phyloP scores from a whole-genome alignment of 257 asterid genomes.

The Solanum chiquidenum region DNA sequence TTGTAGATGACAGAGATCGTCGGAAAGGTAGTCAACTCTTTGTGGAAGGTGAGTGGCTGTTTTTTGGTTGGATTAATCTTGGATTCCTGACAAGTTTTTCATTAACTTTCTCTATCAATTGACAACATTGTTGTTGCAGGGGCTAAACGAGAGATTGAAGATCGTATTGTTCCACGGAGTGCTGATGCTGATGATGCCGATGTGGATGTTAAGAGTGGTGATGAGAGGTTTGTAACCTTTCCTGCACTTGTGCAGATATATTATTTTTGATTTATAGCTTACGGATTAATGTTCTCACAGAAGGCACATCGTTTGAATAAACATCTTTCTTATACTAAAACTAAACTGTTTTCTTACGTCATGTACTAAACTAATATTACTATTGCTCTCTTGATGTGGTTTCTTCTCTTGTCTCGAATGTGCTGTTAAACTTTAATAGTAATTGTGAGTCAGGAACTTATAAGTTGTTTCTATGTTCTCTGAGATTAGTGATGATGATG shows the following conservation, averaged over 20 bases:
- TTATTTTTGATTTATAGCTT: neutral
- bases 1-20: slow-evolving; percentile 86
- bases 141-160: slow-evolving; percentile 64
- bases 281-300: neutral
- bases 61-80: neutral
- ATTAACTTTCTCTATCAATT: neutral
- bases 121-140: slow-evolving; percentile 25
- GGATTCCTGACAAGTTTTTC: neutral
- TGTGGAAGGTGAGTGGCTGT: slow-evolving; percentile 57
- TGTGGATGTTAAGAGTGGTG: slow-evolving; percentile 46
- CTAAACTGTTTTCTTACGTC: neutral
- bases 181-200: slow-evolving; percentile 85
- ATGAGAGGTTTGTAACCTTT: slow-evolving; percentile 41
- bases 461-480: neutral
- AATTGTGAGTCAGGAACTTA: neutral
- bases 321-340: neutral
- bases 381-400: neutral
- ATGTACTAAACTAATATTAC: neutral
- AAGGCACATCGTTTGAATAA: neutral
- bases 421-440: neutral
- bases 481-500: slow-evolving; percentile 36
- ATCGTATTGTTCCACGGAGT: slow-evolving; percentile 73
- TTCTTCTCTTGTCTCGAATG: neutral
- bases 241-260: neutral
- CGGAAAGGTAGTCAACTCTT: slow-evolving; percentile 72